phyloP scores from a whole-genome alignment of 2,329 filamentous ascomycete species.

The Torrubiellomyces zombiae region DNA sequence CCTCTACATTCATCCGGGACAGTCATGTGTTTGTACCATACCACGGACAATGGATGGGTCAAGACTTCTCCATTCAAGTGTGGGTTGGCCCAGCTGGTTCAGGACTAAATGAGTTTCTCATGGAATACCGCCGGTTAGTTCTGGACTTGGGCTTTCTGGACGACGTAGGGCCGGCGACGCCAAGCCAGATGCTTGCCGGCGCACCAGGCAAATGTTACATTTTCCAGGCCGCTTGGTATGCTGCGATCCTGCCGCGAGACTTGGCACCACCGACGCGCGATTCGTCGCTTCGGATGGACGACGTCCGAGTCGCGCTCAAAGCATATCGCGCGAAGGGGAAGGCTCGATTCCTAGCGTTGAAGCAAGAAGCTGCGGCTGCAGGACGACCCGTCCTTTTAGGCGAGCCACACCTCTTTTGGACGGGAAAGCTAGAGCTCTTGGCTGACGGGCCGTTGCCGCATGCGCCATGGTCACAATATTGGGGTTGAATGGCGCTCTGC shows the following conservation, averaged over 20 bases:
- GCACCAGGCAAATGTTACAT: constrained; percentile 27
- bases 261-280: constrained; percentile 12
- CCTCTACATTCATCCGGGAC: constrained; percentile 5
- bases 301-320: constrained; percentile 26
- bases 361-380: constrained; percentile 4
- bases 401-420: constrained; percentile 21
- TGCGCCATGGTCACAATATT: neutral
- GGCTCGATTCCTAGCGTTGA: constrained; percentile 10
- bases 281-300: constrained; percentile 21
- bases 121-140: constrained; percentile 30
- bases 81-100: constrained; percentile 28
- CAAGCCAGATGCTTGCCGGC: constrained; percentile 31
- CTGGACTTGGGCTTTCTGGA: constrained; percentile 17
- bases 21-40: constrained; percentile 10
- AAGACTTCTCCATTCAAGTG: constrained; percentile 14
- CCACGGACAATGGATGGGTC: constrained; percentile 11
- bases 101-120: constrained; percentile 20
- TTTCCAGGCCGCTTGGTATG: constrained; percentile 35
- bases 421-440: constrained; percentile 20
- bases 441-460: constrained; percentile 1
- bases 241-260: constrained; percentile 22
- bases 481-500: too few species aligned
- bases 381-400: constrained; percentile 5
- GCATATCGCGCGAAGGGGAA: constrained; percentile 18
- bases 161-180: constrained; percentile 27